Evolutionary conservation across 345 rosid species (phyloP), one percentile per base, ranked within the genome.

Genomic region (Lepidium didymum): DNA sequence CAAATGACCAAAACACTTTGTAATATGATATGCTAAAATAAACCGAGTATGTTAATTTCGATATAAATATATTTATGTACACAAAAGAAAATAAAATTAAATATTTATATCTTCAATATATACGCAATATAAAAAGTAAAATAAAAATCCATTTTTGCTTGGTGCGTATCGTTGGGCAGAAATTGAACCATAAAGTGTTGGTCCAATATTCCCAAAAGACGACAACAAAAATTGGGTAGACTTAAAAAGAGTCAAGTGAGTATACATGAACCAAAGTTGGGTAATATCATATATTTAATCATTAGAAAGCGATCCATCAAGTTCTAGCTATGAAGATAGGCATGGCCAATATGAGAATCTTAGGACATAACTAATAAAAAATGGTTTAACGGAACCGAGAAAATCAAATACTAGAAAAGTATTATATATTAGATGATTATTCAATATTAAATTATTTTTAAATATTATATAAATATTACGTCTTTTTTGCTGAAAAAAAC

Each of bases 91-190:
- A 19, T 5, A 16, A 54, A 43, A 18, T 34, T 1, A 5, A n/a
- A 35, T 36, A 47, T 57, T 45, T 25, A 18, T 21, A 15, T 57
- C 21, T 46, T 45, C 38, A 19, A 23, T 23, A 46, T 46, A 47
- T 36, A 49, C 36, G 37, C 36, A n/a, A n/a, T n/a, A 23, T 31
- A 53, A 54, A 31, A 13, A 52, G 6, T 10, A 53, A 53, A 66
- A 53, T 23, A 35, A 36, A 60, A 19, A 60, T 31, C 60, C 19
- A 25, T 36, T 8, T 34, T 52, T 62, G 47, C 7, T 62, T 44
- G 56, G 23, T 62, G 19, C 11, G 13, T 54, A 70, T 54, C 27
- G 56, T 70, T 53, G 34, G 56, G 63, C 63, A 70, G 23, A 70
- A 53, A 70, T 62, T 43, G 55, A 52, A 16, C 68, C 9, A 61